A percentile compares a stretch with the other conserved stretches of the same genome.
Conservation (phyloP, 2,329 filamentous ascomycete species). For the Bimuria novae-zelandiae region DNA sequence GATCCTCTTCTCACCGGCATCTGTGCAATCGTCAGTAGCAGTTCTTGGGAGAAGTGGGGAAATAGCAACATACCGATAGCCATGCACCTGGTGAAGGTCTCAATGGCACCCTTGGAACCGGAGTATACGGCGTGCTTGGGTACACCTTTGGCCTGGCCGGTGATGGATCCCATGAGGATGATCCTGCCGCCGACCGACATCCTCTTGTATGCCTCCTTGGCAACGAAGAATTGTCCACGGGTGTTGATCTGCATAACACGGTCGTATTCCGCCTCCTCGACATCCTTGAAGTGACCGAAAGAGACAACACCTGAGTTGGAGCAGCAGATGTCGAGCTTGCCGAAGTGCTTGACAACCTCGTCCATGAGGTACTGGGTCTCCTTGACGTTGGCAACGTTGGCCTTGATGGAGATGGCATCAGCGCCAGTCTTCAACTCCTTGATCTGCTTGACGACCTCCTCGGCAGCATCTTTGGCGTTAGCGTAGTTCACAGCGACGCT, state of each 20-base stretch:
- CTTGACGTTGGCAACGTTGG: constrained; percentile 68
- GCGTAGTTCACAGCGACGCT: constrained; percentile 71
- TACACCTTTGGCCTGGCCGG: constrained; percentile 60
- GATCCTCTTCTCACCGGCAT: constrained; percentile 60
- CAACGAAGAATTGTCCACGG: constrained; percentile 67
- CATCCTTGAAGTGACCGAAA: constrained; percentile 59
- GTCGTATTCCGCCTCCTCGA: constrained; percentile 61
- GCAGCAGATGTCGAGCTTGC: constrained; percentile 71
- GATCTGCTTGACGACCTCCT: constrained; percentile 69
- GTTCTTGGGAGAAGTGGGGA: not conserved
- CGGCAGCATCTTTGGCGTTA: constrained; percentile 66
- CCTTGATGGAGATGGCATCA: constrained; percentile 67
- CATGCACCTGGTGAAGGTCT: constrained; percentile 61
- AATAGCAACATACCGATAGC: constrained; percentile 48
- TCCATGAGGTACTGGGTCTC: constrained; percentile 68
- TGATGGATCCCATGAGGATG: constrained; percentile 62
- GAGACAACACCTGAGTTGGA: constrained; percentile 67
- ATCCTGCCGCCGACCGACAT: constrained; percentile 57
- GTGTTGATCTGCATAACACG: constrained; percentile 66
- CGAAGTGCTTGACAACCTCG: constrained; percentile 65
- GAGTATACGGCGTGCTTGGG: constrained; percentile 61
- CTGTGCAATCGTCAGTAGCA: constrained; percentile 31
- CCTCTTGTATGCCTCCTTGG: constrained; percentile 60
- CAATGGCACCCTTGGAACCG: constrained; percentile 59
- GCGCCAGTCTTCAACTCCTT: constrained; percentile 63